Evolutionary conservation across 2,329 filamentous ascomycete genomes (phyloP).

Genomic region (Colletotrichum kahawae): DNA sequence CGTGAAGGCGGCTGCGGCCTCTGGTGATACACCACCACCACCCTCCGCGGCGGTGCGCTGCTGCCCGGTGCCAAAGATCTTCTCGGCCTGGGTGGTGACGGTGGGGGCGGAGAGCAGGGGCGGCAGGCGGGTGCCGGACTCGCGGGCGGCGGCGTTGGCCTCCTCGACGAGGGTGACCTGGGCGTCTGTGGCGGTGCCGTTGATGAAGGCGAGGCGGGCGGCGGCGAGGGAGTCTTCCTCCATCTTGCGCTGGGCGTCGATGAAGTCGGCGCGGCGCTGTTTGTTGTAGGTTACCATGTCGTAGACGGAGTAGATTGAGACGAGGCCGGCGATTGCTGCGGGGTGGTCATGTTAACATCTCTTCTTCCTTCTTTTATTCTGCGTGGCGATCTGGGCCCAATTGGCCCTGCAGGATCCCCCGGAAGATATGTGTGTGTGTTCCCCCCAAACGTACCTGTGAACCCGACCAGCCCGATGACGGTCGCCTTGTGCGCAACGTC

Average conservation of each 20-base stretch:
- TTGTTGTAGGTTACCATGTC: constrained; percentile 68
- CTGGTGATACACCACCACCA: background rate
- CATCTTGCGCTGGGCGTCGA: constrained; percentile 58
- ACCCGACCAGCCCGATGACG: constrained; percentile 58
- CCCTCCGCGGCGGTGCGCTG: background rate
- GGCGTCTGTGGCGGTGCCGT: constrained; percentile 59
- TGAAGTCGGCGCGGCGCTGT: constrained; percentile 63
- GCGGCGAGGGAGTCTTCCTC: constrained; percentile 59
- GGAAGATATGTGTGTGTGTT: background rate
- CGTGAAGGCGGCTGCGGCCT: constrained; percentile 17
- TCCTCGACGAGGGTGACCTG: constrained; percentile 63
- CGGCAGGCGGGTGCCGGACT: constrained; percentile 52
- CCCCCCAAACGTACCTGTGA: constrained; percentile 51
- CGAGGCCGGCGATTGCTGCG: constrained; percentile 54
- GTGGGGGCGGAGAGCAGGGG: constrained; percentile 53
- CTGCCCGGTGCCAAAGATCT: constrained; percentile 23
- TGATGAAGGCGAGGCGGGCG: constrained; percentile 66
- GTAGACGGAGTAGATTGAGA: constrained; percentile 63
- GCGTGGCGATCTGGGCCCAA: background rate
- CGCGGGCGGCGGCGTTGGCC: constrained; percentile 53
- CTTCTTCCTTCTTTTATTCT: no score
- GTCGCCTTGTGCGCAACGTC: constrained; percentile 63
- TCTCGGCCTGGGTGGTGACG: constrained; percentile 22
- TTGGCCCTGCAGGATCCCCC: background rate
- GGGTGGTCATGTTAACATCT: no score